phyloP scores from a whole-genome alignment of 2,329 filamentous ascomycete species.

The Chalaropsis thielavioides region DNA sequence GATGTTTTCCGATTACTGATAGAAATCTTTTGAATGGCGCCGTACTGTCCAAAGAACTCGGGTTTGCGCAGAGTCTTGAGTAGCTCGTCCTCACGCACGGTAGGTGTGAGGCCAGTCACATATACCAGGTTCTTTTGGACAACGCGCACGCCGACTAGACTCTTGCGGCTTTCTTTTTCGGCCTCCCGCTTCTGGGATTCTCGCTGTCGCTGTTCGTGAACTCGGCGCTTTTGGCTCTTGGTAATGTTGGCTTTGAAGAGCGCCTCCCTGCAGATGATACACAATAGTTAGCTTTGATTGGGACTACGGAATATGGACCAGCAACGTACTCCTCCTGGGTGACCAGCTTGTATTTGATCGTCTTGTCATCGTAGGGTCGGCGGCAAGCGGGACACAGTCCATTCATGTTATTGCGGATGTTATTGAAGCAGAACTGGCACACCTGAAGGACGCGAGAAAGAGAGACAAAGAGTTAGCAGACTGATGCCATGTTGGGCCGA shows the following conservation, averaged over 20 bases:
- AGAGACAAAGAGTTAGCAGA: not conserved
- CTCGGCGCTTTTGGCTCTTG: slow-evolving; percentile 87
- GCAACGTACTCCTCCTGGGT: slow-evolving; percentile 77
- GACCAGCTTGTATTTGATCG: slow-evolving; percentile 91
- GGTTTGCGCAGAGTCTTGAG: slow-evolving; percentile 77
- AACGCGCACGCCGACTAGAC: slow-evolving; percentile 84
- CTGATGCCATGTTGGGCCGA: not conserved
- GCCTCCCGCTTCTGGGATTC: slow-evolving; percentile 93
- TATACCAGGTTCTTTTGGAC: slow-evolving; percentile 99
- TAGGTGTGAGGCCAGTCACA: slow-evolving; percentile 85
- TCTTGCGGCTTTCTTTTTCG: slow-evolving; percentile 89
- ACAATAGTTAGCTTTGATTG: slow-evolving; percentile 21
- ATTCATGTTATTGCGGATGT: slow-evolving; percentile 96
- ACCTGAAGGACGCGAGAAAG: slow-evolving; percentile 43
- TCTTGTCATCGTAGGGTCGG: slow-evolving; percentile 89
- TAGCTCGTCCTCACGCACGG: slow-evolving; percentile 80
- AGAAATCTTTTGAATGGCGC: slow-evolving; percentile 96
- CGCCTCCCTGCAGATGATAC: slow-evolving; percentile 39
- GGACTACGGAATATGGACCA: not conserved
- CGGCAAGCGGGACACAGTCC: slow-evolving; percentile 94
- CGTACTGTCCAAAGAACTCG: slow-evolving; percentile 96
- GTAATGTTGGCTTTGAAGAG: slow-evolving; percentile 64
- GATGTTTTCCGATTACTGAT: slow-evolving; percentile 86
- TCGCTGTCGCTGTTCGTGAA: slow-evolving; percentile 70
- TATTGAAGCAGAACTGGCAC: slow-evolving; percentile 99